Base-by-base conservation (phyloP, 1,284 basidiomycete genomes). In the Phaffia rhodozyma region DNA sequence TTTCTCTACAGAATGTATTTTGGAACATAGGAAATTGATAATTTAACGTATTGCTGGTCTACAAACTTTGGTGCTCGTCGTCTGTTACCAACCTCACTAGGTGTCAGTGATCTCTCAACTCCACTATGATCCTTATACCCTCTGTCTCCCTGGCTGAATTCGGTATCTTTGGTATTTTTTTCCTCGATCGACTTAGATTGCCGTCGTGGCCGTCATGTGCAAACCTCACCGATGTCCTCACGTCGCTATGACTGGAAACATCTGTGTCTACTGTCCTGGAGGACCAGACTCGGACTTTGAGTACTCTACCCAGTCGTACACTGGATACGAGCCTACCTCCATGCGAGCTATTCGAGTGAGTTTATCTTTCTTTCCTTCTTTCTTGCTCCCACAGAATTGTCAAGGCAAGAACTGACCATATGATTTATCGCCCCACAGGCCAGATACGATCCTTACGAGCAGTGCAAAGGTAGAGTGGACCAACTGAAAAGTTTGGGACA, bases 231-330 rank as follows among this genome's bases (percentile, higher is more conserved):
- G 96, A 59, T 99, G 96, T 79, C 96, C 96, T 5, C 96, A 99
- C 77, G 98, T 99, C 66, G 96, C 96, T 6, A 94, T 99, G 87
- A 99, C 96, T 0, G 96, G 96, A n/a, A 53, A 25, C 25, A 54
- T 56, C 27, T 27, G 9, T 66, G 91, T 89, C n/a, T 98, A 99
- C 76, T 99, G 96, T 73, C 96, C 96, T 18, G 96, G 96, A 62
- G 96, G 96, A 11, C 96, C 96, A 5, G 96, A 99, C 75, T 97
- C 94, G 0, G 96, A 99, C 76, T 99, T 99, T 71, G 96, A 99
- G 75, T 99, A 99, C 75, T 97, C 92, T 71, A 99, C 96, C 1
- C 94, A 97, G 76, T 93, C 90, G 69, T 97, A 97, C 72, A 96
- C 91, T 2, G 91, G 91, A 3, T 97, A 97, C 72, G 92, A 94